Base-by-base conservation (phyloP, 1,284 basidiomycete genomes). In the Puccinia novopanici region DNA sequence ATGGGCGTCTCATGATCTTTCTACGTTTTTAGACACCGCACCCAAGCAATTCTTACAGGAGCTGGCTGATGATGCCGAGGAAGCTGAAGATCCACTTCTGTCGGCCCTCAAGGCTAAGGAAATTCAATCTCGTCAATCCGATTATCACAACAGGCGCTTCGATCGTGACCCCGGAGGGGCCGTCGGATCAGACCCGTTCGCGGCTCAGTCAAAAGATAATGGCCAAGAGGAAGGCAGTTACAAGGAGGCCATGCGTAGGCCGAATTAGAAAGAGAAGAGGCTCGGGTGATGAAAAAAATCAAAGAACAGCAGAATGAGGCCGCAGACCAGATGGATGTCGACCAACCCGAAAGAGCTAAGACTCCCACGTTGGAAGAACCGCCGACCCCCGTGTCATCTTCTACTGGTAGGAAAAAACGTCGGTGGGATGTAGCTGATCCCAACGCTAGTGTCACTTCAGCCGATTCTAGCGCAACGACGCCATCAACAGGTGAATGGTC, bases 211-310 rank as follows among this genome's bases (percentile, higher is more conserved):
- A 5, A 82, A 65, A 61, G 91, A 90, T 0, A 88, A 88, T 81
- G 90, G 89, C 24, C 89, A 90, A 9, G 93, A 94, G 85, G 93
- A 93, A 78, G 87, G 87, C 76, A 92, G 92, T 8, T 99, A 99
- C 87, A 95, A 93, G 85, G 95, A 98, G 84, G 93, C 95, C 27
- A 99, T 99, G 97, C 89, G 95, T 83, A 86, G 95, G 90, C 93
- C 81, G 91, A 92, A 85, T 87, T 99, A 85, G 95, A 99, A 88
- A 91, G 94, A 86, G 96, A 99, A 87, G 96, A 99, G 87, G 89
- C 89, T 83, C 88, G 94, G 80, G 95, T 99, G 30, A 89, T 90
- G 85, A 88, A 90, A 83, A 91, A 92, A 42, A 95, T 95, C 81
- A 91, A 94, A 86, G 94, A 97, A 86, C 94, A 94, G 87, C 89